A percentile compares a stretch with the other conserved stretches of the same genome.
These are phyloP conservation scores for Colletotrichum sp. DNA, from an alignment of 2,329 filamentous ascomycete species.

Conservation along the genomic window DNA sequence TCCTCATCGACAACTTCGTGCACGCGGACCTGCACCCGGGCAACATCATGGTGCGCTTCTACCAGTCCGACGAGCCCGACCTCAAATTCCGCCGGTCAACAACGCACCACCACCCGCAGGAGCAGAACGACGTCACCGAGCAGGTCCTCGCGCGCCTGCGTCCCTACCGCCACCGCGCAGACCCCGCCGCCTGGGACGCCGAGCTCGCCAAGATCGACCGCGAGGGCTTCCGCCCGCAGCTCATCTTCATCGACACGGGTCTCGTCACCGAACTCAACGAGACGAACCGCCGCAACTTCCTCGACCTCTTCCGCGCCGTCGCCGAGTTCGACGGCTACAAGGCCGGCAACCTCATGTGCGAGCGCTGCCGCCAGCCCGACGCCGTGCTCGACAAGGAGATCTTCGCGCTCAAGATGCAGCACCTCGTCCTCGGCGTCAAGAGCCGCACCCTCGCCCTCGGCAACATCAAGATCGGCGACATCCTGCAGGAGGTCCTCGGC, in stretches of 20 bases:
- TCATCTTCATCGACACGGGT: slow-evolving; percentile 97
- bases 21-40: slow-evolving; percentile 96
- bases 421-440: slow-evolving; percentile 91
- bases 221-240: slow-evolving; percentile 90
- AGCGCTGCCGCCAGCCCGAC: slow-evolving; percentile 90
- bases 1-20: slow-evolving; percentile 96
- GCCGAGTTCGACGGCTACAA: slow-evolving; percentile 98
- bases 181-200: slow-evolving; percentile 73
- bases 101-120: slow-evolving; percentile 38
- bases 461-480: slow-evolving; percentile 95
- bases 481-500: slow-evolving; percentile 84
- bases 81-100: slow-evolving; percentile 43
- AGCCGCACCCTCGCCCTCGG: slow-evolving; percentile 88
- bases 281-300: slow-evolving; percentile 85
- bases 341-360: slow-evolving; percentile 93
- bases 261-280: slow-evolving; percentile 92
- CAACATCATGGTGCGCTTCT: slow-evolving; percentile 99
- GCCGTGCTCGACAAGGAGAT: slow-evolving; percentile 88
- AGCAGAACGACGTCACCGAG: slow-evolving; percentile 81
- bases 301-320: slow-evolving; percentile 93
- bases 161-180: slow-evolving; percentile 68
- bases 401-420: slow-evolving; percentile 96
- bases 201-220: slow-evolving; percentile 79
- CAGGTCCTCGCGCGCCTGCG: slow-evolving; percentile 81
- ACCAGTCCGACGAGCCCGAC: slow-evolving; percentile 77